Conservation (phyloP, 352 stramenopile genomes). For the Elongisporangium undulatum region DNA sequence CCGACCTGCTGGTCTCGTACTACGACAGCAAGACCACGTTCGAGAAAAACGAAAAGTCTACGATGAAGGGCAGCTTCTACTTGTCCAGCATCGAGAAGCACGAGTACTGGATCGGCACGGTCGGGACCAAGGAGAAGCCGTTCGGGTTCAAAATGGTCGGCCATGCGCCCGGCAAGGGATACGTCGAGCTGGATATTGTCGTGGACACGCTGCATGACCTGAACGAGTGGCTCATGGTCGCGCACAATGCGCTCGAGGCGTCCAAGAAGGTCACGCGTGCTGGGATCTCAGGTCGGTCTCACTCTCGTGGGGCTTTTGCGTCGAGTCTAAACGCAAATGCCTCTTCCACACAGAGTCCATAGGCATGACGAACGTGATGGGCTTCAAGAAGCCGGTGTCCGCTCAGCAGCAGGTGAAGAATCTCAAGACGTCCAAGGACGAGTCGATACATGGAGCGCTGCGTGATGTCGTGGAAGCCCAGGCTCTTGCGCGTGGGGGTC, state of each 20-base stretch:
- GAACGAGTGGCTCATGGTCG: slow-evolving; percentile 79
- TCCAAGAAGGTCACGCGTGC: slow-evolving; percentile 42
- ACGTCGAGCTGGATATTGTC: slow-evolving; percentile 79
- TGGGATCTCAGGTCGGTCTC: slow-evolving; percentile 1
- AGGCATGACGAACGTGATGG: background rate
- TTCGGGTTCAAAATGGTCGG: slow-evolving; percentile 86
- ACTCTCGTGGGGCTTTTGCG: background rate
- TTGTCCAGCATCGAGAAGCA: slow-evolving; percentile 74
- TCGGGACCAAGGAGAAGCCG: slow-evolving; percentile 63
- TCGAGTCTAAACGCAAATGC: background rate
- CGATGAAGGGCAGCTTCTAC: slow-evolving; percentile 68
- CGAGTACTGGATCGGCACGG: slow-evolving; percentile 67
- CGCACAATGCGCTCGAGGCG: slow-evolving; percentile 59
- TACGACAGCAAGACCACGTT: slow-evolving; percentile 67
- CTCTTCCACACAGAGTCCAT: background rate
- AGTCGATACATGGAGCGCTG: slow-evolving; percentile 66
- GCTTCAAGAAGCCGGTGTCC: slow-evolving; percentile 16
- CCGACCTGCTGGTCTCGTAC: slow-evolving; percentile 65
- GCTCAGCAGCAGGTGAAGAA: slow-evolving; percentile 70
- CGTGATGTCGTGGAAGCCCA: slow-evolving; percentile 71
- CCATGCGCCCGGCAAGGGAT: slow-evolving; percentile 68
- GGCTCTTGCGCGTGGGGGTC: slow-evolving; percentile 53
- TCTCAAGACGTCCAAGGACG: slow-evolving; percentile 49
- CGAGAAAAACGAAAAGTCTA: slow-evolving; percentile 16
- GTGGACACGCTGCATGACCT: slow-evolving; percentile 57